Evolutionary conservation across 108 stramenopile species (phyloP), one percentile per base, ranked within the genome.

Genomic region (Halocafeteria seosinensis): DNA sequence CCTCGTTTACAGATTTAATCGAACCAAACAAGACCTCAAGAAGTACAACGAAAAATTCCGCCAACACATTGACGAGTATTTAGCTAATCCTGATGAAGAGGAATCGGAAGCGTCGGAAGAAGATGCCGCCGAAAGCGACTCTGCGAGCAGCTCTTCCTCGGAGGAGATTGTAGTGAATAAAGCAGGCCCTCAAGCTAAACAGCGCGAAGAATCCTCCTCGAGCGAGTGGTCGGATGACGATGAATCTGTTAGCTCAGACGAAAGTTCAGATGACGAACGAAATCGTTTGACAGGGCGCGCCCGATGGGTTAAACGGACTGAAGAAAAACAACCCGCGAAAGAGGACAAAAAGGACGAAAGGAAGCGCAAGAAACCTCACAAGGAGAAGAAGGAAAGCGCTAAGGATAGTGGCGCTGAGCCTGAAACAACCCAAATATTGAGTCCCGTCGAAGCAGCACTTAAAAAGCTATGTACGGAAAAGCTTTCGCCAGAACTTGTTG

Each of bases 241-340:
- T 51, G 55, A 51, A 35, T 73, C 71, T 52, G 78, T 85, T 11
- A 55, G 26, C 29, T 84, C 78, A 68, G 84, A 65, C 5, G 53
- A 71, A 28, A 79, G 74, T 50, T 70, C 73, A 47, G 71, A 72
- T 1, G 66, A 72, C 0, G 37, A 28, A 26, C 34, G 2, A 29
- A 28, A 29, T 4, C 64, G 85, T 70, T 85, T 91, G 71, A 88
- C 87, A 74, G 92, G 95, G 26, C 91, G 95, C 61, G 92, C 90
- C 3, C 76, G 76, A 30, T 97, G 95, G 95, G 74, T 97, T 62
- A 78, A 75, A 73, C 77, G 77, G 50, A 50, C 72, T 31, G 62
- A 55, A 51, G 67, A 64, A 47, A 66, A 76, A 31, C 78, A 76
- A 37, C 76, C 76, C 31, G 76, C 79, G 34, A 74, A 66, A 50